phyloP scores from a whole-genome alignment of 768 basidiomycete species.

The Clitopilus passeckerianus region DNA sequence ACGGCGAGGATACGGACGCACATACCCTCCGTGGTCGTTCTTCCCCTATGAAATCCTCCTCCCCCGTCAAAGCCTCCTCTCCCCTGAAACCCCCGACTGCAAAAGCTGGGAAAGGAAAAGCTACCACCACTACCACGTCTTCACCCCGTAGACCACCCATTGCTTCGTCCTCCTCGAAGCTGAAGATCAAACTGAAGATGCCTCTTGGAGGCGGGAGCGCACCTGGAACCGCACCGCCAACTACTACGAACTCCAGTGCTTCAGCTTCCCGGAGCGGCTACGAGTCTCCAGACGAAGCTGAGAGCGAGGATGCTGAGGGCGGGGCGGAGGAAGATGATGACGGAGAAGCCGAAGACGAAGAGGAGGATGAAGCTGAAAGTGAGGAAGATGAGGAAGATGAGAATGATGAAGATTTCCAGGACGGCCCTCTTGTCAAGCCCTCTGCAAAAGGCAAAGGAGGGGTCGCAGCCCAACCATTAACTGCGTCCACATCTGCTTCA shows the following conservation, averaged over 20 bases:
- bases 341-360: conserved; percentile 10
- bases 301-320: conserved; percentile 25
- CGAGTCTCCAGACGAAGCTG: conserved; percentile 10
- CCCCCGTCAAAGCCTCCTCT: conserved; percentile 8
- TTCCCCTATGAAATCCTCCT: neutral
- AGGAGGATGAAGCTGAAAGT: conserved; percentile 6
- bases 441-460: conserved; percentile 4
- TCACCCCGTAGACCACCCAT: neutral
- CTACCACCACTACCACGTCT: neutral
- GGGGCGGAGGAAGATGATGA: conserved; percentile 10
- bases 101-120: neutral
- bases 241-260: neutral
- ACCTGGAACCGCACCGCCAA: neutral
- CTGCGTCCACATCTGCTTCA: conserved; percentile 9
- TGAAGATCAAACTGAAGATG: conserved; percentile 16
- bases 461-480: conserved; percentile 12
- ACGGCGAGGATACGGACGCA: conserved; percentile 12
- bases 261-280: neutral
- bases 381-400: conserved; percentile 14
- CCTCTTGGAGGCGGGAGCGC: neutral
- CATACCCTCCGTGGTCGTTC: neutral
- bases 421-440: neutral
- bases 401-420: conserved; percentile 3
- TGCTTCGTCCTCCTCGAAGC: conserved; percentile 2
- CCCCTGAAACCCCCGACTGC: neutral